These are phyloP conservation scores for Ogataea methanolica DNA, from an alignment of 805 yeast species.

Conservation along the genomic window DNA sequence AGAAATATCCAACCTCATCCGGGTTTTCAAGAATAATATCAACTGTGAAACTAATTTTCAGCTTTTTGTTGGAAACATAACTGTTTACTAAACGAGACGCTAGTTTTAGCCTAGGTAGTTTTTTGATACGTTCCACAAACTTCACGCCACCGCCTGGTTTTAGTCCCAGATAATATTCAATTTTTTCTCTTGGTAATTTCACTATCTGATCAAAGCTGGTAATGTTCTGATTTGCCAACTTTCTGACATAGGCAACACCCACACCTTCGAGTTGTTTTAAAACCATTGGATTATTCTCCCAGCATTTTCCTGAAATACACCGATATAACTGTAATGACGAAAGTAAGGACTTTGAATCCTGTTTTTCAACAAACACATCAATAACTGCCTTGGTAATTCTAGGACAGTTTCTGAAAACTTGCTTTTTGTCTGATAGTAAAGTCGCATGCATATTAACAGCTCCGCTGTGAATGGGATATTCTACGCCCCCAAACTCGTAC, in stretches of 20 bases:
- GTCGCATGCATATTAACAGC: constrained; percentile 34
- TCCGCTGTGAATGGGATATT: constrained; percentile 40
- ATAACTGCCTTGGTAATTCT: constrained; percentile 41
- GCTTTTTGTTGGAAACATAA: neutral
- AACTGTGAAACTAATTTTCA: constrained; percentile 30
- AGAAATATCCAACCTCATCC: constrained; percentile 9
- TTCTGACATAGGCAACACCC: constrained; percentile 37
- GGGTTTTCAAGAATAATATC: constrained; percentile 13
- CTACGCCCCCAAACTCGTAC: constrained; percentile 46
- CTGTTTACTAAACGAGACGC: constrained; percentile 9
- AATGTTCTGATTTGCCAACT: constrained; percentile 34
- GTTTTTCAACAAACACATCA: constrained; percentile 37
- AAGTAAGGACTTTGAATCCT: constrained; percentile 38
- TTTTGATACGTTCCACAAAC: constrained; percentile 29
- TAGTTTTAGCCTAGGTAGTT: constrained; percentile 35
- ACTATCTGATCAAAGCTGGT: constrained; percentile 28
- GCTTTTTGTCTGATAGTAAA: constrained; percentile 40
- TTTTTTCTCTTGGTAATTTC: constrained; percentile 19
- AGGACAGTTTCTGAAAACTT: constrained; percentile 37
- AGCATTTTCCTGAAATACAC: constrained; percentile 39
- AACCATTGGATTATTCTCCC: constrained; percentile 45
- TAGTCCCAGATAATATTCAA: constrained; percentile 1
- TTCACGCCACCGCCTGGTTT: constrained; percentile 31
- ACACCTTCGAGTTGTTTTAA: constrained; percentile 46
- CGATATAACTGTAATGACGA: constrained; percentile 35